Conservation (phyloP, 73 alveolate species). For the Uronychia setigera region DNA sequence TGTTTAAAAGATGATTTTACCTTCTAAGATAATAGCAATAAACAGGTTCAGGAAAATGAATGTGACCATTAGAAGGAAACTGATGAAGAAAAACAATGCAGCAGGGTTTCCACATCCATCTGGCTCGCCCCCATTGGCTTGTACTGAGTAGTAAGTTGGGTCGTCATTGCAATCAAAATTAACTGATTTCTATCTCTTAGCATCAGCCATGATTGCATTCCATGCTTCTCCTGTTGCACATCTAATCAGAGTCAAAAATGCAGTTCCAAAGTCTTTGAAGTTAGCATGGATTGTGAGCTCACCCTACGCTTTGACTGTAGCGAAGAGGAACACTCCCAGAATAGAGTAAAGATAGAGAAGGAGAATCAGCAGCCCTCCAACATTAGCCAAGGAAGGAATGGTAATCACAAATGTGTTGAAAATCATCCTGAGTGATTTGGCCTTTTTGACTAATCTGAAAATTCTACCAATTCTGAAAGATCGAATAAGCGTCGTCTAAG, state of each 20-base stretch:
- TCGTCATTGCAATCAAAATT: constrained; percentile 14
- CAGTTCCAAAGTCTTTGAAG: constrained; percentile 12
- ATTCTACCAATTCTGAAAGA: background rate
- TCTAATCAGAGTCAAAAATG: constrained; percentile 7
- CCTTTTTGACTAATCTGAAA: background rate
- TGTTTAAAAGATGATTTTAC: constrained; percentile 28
- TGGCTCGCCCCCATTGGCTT: constrained; percentile 6
- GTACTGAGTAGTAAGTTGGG: constrained; percentile 1
- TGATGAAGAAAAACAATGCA: constrained; percentile 35
- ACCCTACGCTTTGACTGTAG: constrained; percentile 29
- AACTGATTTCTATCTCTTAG: background rate
- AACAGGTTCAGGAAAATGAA: constrained; percentile 69
- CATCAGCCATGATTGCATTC: constrained; percentile 61
- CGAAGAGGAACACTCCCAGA: constrained; percentile 55
- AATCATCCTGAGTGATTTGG: constrained; percentile 34
- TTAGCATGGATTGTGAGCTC: constrained; percentile 17
- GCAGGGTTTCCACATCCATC: constrained; percentile 39
- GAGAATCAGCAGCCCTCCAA: constrained; percentile 33
- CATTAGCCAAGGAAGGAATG: constrained; percentile 64
- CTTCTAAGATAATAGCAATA: constrained; percentile 72
- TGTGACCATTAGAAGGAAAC: constrained; percentile 58
- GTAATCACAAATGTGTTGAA: constrained; percentile 64
- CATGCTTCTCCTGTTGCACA: constrained; percentile 69
- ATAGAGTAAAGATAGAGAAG: constrained; percentile 45
- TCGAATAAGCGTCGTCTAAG: background rate